phyloP scores from a whole-genome alignment of 1,139 yeast species.

The Magnusiomyces ingens region DNA sequence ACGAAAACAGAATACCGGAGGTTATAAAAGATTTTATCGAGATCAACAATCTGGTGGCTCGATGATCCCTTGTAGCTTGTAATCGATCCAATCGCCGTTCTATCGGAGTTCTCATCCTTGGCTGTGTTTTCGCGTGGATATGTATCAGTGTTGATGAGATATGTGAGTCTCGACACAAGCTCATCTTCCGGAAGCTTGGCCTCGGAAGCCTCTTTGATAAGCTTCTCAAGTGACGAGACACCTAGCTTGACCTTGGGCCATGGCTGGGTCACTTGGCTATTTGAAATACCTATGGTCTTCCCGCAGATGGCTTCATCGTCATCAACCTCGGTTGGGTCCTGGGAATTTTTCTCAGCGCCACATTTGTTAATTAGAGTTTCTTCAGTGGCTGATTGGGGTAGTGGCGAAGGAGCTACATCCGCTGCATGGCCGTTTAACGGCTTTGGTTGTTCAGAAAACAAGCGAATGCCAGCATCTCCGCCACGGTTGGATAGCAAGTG shows the following conservation, averaged over 20 bases:
- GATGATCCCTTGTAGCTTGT: background rate
- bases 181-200: constrained; percentile 34
- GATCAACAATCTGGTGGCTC: too few species aligned
- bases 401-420: too few species aligned
- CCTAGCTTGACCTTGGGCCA: constrained; percentile 71
- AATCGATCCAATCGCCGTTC: constrained; percentile 14
- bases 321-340: background rate
- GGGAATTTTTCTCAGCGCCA: background rate
- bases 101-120: background rate
- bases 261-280: constrained; percentile 52
- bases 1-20: background rate
- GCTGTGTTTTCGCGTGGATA: constrained; percentile 26
- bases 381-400: background rate
- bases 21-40: too few species aligned
- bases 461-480: constrained; percentile 7
- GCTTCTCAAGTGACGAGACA: constrained; percentile 36
- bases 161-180: constrained; percentile 48
- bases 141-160: constrained; percentile 45
- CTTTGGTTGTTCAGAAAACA: constrained; percentile 7
- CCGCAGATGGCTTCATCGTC: constrained; percentile 12
- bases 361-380: constrained; percentile 4
- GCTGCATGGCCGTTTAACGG: too few species aligned
- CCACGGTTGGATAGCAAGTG: constrained; percentile 32
- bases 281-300: constrained; percentile 52
- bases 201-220: constrained; percentile 34